A percentile compares a stretch with the other conserved stretches of the same genome.
These are phyloP conservation scores for Paulownia fortunei DNA, from an alignment of 257 asterid genomes.

Conservation along the genomic window DNA sequence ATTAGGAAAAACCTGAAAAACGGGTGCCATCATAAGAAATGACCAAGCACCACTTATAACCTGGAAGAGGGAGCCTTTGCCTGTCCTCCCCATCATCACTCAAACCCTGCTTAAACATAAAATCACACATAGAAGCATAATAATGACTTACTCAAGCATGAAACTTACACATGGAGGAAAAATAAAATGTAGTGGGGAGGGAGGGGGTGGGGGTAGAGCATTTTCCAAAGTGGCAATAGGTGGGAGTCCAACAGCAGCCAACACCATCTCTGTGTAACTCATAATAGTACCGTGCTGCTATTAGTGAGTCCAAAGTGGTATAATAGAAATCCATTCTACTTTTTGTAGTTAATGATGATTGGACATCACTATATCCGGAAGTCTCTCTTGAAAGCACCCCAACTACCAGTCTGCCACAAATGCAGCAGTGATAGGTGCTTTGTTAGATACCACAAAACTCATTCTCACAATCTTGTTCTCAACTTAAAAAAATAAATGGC, in stretches of 20 bases:
- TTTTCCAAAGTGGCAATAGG: not conserved
- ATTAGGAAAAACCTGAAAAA: conserved; percentile 67
- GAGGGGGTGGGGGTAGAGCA: not conserved
- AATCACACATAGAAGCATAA: conserved; percentile 17
- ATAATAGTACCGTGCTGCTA: not conserved
- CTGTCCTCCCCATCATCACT: conserved; percentile 39
- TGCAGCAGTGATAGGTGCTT: not conserved
- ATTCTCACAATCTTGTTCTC: not conserved
- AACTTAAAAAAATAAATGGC: not conserved
- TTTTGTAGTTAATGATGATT: not conserved
- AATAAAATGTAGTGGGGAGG: not conserved
- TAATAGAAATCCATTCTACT: not conserved
- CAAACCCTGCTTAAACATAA: conserved; percentile 42
- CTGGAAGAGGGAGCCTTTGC: conserved; percentile 36
- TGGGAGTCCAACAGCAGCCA: not conserved
- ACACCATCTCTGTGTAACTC: not conserved
- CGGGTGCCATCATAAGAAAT: conserved; percentile 88
- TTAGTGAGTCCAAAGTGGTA: not conserved
- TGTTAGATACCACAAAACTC: not conserved
- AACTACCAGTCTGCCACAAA: not conserved
- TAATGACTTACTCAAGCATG: conserved; percentile 8
- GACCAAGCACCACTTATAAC: conserved; percentile 79
- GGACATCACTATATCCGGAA: not conserved
- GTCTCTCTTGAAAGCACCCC: not conserved
- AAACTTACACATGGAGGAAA: conserved; percentile 23